Conservation (phyloP, 306 rosid species). For the Glycyrrhiza uralensis region DNA sequence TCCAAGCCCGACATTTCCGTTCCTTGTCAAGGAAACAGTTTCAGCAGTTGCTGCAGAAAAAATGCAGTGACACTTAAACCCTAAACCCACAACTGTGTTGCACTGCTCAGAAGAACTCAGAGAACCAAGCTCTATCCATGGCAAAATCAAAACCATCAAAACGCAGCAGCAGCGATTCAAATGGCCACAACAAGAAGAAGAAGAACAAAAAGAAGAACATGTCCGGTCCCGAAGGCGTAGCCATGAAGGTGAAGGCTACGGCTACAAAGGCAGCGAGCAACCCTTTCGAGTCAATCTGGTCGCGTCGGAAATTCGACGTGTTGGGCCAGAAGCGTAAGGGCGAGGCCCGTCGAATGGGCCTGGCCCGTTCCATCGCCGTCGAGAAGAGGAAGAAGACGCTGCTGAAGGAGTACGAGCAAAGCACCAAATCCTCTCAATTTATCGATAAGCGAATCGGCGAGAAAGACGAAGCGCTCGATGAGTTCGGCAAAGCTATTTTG, state of each 20-base stretch:
- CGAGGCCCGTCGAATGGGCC: conserved; percentile 70
- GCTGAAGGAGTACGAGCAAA: conserved; percentile 72
- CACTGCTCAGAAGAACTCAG: too few relatives aligned
- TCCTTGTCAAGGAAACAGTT: too few relatives aligned
- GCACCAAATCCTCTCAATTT: conserved; percentile 58
- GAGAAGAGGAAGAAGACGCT: conserved; percentile 86
- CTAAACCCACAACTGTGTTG: too few relatives aligned
- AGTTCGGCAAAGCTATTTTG: conserved; percentile 75
- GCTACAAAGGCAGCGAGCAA: conserved; percentile 40
- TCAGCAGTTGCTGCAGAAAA: too few relatives aligned
- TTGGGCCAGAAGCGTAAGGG: conserved; percentile 88
- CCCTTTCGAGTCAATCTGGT: conserved; percentile 84
- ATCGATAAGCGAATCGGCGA: conserved; percentile 85
- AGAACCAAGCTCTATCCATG: conserved; percentile 9
- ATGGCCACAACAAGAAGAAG: background rate
- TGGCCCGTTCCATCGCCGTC: conserved; percentile 66
- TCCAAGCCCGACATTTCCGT: too few relatives aligned
- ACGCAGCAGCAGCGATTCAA: conserved; percentile 7
- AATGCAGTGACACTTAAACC: too few relatives aligned
- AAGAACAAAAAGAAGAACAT: conserved; percentile 48
- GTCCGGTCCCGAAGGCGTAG: conserved; percentile 49
- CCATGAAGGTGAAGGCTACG: conserved; percentile 68
- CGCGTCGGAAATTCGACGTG: conserved; percentile 67
- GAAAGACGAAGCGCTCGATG: conserved; percentile 57
- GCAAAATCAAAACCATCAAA: conserved; percentile 39